Evolutionary conservation across 2,329 filamentous ascomycete genomes (phyloP), one percentile per base, ranked within the genome.

Genomic region (Botrytis fragariae): DNA sequence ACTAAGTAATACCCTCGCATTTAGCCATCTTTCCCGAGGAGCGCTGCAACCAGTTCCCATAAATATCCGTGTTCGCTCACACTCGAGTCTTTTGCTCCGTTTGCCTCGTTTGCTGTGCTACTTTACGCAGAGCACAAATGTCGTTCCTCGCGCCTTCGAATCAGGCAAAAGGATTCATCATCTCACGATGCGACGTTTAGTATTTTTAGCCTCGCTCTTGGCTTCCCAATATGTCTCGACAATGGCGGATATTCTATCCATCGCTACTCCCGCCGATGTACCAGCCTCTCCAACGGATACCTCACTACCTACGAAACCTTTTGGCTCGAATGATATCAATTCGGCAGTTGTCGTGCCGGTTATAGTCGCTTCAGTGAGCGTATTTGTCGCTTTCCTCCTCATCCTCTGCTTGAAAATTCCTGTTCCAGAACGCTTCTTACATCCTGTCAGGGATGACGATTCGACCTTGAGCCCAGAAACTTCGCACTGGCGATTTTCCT

Each of bases 351-450:
- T 72, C 29, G 42, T 72, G 4, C 71, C 71, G 25, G 48, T 72
- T 37, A 69, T 72, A 22, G 71, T 72, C 51, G 71, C 32, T 42
- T 72, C 71, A 22, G 64, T 69, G 35, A 69, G 63, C 51, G 54
- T 72, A 10, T 72, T 72, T 42, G 39, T 72, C 51, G 71, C 71
- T 35, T 29, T 72, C 10, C 54, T 68, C 44, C 39, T 72, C 6
- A 72, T 72, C 6, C 62, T 72, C 22, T 72, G 71, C 51, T 51
- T 72, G 18, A 68, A 51, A 69, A 14, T 72, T 37, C 62, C 62
- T 1, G 64, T 72, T 37, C 71, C 71, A 32, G 12, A 60, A 29
- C 62, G 64, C 29, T 72, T 67, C 54, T 32, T 72, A 29, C 57
- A 61, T 61, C 64, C 39, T 22, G 45, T 32, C 10, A 29, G 63